Evolutionary conservation across 768 basidiomycete genomes (phyloP).

Genomic region (Auricularia cornea): DNA sequence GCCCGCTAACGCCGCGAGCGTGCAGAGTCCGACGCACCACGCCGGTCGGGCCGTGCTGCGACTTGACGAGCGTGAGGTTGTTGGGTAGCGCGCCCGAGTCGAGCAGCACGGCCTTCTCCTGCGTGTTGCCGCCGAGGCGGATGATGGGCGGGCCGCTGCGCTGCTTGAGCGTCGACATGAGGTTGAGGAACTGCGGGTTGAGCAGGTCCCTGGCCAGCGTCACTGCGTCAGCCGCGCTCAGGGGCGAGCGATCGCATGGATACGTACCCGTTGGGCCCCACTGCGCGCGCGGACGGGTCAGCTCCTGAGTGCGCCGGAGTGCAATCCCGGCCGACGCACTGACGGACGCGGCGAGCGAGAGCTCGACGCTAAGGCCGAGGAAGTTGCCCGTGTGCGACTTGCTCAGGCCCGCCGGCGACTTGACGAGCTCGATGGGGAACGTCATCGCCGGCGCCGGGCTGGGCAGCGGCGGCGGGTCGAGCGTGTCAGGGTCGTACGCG

Average conservation of each 20-base stretch:
- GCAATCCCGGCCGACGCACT: conserved; percentile 22
- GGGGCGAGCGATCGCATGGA: not conserved
- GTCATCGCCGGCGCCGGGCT: conserved; percentile 32
- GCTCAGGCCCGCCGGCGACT: conserved; percentile 23
- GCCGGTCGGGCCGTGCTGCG: conserved; percentile 12
- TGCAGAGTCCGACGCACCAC: conserved; percentile 5
- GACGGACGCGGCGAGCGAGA: conserved; percentile 50
- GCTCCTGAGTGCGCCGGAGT: not conserved
- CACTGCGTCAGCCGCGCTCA: conserved; percentile 6
- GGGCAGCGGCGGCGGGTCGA: conserved; percentile 44
- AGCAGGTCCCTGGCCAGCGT: conserved; percentile 20
- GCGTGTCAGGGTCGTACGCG: conserved; percentile 41
- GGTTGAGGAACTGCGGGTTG: conserved; percentile 39
- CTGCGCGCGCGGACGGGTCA: conserved; percentile 2
- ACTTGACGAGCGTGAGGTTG: conserved; percentile 24
- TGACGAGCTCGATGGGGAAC: conserved; percentile 36
- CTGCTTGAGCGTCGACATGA: conserved; percentile 35
- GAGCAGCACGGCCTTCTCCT: conserved; percentile 32
- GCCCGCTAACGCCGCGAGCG: conserved; percentile 10
- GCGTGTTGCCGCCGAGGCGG: conserved; percentile 45
- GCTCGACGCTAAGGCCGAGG: conserved; percentile 54
- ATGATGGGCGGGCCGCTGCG: conserved; percentile 33
- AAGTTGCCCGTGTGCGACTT: conserved; percentile 41
- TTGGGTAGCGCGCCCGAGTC: conserved; percentile 17
- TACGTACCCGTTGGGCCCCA: conserved; percentile 10